Percentiles rank a stretch among this genome's conserved stretches.
phyloP scores from a whole-genome alignment of 306 rosid genomes.

The Sicyos baderoa region DNA sequence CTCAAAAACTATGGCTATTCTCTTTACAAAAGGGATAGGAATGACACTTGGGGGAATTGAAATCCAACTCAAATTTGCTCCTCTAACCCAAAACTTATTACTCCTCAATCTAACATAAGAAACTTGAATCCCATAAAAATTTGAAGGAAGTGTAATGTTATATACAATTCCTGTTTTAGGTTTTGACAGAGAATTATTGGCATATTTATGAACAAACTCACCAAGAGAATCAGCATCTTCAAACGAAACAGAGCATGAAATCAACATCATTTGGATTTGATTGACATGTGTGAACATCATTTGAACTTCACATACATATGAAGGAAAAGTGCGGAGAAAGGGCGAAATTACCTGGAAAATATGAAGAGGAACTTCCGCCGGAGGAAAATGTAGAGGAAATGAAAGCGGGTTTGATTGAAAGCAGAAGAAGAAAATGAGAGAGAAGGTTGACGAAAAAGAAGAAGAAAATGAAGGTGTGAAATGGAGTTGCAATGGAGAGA shows the following conservation, averaged over 20 bases:
- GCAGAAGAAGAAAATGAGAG: no score
- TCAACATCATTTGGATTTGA: no score
- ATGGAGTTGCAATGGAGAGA: no score
- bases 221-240: conserved; percentile 37
- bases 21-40: conserved; percentile 35
- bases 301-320: no score
- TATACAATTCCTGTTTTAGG: conserved; percentile 49
- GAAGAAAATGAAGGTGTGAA: no score
- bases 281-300: no score
- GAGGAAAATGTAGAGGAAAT: no score
- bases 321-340: no score
- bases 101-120: conserved; percentile 43
- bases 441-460: no score
- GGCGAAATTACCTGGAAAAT: no score
- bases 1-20: conserved; percentile 52
- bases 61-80: conserved; percentile 39
- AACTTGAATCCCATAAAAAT: conserved; percentile 56
- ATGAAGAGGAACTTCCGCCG: no score
- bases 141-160: conserved; percentile 51
- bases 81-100: conserved; percentile 41
- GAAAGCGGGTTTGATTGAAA: no score
- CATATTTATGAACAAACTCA: conserved; percentile 34
- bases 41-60: conserved; percentile 45
- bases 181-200: conserved; percentile 20
- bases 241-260: conserved; percentile 23